Percentiles rank a stretch among this genome's conserved stretches.
Evolutionary conservation across 371 early-diverging fungal species (phyloP).

Genomic region (Choanephora cucurbitarum): DNA sequence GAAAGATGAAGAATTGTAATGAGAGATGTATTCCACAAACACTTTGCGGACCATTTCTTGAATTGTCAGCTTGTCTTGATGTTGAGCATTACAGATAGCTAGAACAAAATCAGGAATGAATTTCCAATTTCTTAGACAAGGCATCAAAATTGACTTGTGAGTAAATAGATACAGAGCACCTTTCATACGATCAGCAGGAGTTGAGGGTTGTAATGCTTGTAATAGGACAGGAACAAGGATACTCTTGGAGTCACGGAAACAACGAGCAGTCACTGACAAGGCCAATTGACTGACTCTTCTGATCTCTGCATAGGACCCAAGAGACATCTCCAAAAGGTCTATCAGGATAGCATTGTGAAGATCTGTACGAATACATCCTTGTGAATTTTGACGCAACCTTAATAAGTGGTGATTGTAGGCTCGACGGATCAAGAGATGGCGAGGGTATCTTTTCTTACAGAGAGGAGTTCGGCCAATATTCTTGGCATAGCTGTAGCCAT

Average conservation of each 20-base stretch:
- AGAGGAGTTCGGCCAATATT: slow-evolving; percentile 46
- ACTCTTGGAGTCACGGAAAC: slow-evolving; percentile 59
- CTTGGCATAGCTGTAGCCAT: slow-evolving; percentile 66
- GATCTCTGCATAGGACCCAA: slow-evolving; percentile 76
- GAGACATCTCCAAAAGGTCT: slow-evolving; percentile 63
- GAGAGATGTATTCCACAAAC: slow-evolving; percentile 61
- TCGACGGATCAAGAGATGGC: slow-evolving; percentile 53
- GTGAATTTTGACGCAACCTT: slow-evolving; percentile 64
- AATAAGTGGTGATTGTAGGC: slow-evolving; percentile 59
- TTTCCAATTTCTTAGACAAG: slow-evolving; percentile 69
- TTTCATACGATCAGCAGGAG: slow-evolving; percentile 67
- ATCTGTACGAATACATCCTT: slow-evolving; percentile 43
- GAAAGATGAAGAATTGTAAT: slow-evolving; percentile 48
- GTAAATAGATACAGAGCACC: slow-evolving; percentile 76
- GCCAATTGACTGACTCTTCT: slow-evolving; percentile 70
- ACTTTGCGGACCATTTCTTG: slow-evolving; percentile 73
- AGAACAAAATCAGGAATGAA: slow-evolving; percentile 62
- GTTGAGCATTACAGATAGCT: slow-evolving; percentile 69
- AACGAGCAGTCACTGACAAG: slow-evolving; percentile 53
- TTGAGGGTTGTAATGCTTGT: slow-evolving; percentile 52
- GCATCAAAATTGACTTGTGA: slow-evolving; percentile 48
- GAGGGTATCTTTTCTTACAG: slow-evolving; percentile 51
- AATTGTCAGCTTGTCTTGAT: slow-evolving; percentile 78
- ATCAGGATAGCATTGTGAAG: slow-evolving; percentile 56
- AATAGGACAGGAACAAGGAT: slow-evolving; percentile 61